Conservation (phyloP, 805 yeast species). For the Nakazawaea ambrosiae region DNA sequence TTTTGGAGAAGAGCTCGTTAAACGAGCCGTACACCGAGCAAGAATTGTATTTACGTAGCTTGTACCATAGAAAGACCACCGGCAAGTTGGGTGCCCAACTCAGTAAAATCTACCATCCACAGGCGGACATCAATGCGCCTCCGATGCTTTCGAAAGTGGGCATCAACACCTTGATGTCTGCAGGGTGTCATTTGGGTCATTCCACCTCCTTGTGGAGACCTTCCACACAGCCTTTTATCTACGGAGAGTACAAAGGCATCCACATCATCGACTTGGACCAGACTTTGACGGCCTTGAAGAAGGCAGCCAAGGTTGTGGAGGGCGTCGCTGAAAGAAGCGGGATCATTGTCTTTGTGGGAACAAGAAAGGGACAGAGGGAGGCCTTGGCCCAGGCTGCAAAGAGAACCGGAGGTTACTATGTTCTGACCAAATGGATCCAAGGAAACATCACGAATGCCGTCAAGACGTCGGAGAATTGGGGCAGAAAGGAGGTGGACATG, state of each 20-base stretch:
- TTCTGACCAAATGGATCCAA: constrained; percentile 85
- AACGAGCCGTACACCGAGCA: constrained; percentile 67
- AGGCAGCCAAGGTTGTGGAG: constrained; percentile 80
- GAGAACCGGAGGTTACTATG: constrained; percentile 73
- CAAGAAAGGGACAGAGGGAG: constrained; percentile 68
- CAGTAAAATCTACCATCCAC: constrained; percentile 62
- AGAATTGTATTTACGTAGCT: constrained; percentile 70
- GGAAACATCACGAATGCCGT: constrained; percentile 87
- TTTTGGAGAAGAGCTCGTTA: constrained; percentile 51
- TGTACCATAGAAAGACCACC: constrained; percentile 47
- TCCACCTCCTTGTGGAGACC: constrained; percentile 74
- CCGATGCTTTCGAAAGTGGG: constrained; percentile 49
- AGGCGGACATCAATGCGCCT: constrained; percentile 57
- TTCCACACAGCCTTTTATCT: constrained; percentile 76
- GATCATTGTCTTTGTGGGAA: constrained; percentile 70
- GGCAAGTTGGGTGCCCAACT: constrained; percentile 61
- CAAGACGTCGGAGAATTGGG: constrained; percentile 52
- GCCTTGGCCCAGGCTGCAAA: constrained; percentile 75
- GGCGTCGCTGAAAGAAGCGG: constrained; percentile 86
- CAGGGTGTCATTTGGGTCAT: constrained; percentile 95
- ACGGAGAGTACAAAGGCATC: constrained; percentile 85
- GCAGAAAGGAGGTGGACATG: constrained; percentile 72
- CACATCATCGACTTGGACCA: constrained; percentile 87
- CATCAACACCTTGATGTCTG: constrained; percentile 68
- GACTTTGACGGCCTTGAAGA: constrained; percentile 65